These are phyloP conservation scores for Lipomyces japonicus DNA, from an alignment of 805 yeast species.

Conservation along the genomic window DNA sequence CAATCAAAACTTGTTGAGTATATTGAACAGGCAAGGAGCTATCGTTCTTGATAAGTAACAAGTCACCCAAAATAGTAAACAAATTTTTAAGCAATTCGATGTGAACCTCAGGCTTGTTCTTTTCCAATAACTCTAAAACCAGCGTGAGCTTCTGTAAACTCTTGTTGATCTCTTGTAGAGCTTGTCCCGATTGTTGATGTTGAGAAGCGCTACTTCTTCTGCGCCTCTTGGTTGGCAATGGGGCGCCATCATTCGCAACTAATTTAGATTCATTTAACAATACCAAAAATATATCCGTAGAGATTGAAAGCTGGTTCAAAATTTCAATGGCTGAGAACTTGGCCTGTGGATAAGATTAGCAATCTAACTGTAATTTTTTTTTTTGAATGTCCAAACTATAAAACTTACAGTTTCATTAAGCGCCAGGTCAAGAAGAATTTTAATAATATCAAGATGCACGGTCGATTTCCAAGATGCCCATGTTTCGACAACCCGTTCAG, in stretches of 20 bases:
- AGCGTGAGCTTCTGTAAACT: conserved; percentile 60
- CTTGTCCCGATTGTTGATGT: conserved; percentile 48
- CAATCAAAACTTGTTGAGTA: conserved; percentile 85
- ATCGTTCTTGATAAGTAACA: conserved; percentile 69
- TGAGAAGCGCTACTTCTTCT: conserved; percentile 61
- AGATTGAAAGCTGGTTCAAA: conserved; percentile 55
- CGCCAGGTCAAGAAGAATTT: conserved; percentile 57
- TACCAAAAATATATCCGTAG: conserved; percentile 49
- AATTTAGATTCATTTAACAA: conserved; percentile 10
- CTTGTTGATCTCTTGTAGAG: conserved; percentile 3
- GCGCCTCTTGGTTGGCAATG: conserved; percentile 61
- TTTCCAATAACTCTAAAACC: conserved; percentile 74
- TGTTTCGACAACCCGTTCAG: conserved; percentile 50
- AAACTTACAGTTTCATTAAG: conserved; percentile 36
- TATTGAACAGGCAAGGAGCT: conserved; percentile 88
- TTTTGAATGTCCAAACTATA: too few species aligned
- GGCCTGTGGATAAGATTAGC: conserved; percentile 23
- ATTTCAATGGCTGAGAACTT: conserved; percentile 46
- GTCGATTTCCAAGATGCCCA: conserved; percentile 58
- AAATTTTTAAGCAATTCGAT: conserved; percentile 35
- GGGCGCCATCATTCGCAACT: not conserved
- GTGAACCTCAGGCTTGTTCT: conserved; percentile 34
- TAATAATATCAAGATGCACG: conserved; percentile 53
- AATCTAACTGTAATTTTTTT: too few species aligned
- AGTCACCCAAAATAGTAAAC: conserved; percentile 41